A percentile compares a stretch with the other conserved stretches of the same genome.
Evolutionary conservation across 75 land plant species (phyloP).

Genomic region (Pseudotsuga menziesii): DNA sequence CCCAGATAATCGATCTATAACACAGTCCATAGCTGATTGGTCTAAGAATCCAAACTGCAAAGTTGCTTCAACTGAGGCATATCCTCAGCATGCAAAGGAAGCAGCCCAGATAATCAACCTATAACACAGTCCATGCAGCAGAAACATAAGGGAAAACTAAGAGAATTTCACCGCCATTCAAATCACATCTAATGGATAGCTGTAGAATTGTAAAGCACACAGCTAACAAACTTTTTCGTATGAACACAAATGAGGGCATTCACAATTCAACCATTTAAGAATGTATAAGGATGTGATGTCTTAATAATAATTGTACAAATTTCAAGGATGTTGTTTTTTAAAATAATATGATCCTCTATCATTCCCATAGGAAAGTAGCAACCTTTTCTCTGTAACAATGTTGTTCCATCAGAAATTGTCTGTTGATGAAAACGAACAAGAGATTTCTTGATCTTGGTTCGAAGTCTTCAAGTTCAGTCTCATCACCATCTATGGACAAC

Average conservation of each 20-base stretch:
- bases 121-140: neutral
- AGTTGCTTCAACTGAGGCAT: neutral
- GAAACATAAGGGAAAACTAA: neutral
- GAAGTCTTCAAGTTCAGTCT: neutral
- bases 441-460: slow-evolving; percentile 6
- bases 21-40: too few relatives aligned
- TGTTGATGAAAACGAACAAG: neutral
- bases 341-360: neutral
- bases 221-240: neutral
- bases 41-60: too few relatives aligned
- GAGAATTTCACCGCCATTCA: neutral
- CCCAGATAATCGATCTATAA: neutral
- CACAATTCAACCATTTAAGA: neutral
- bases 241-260: neutral
- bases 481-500: neutral
- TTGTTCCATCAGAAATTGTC: slow-evolving; percentile 1
- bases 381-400: neutral
- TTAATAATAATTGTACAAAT: neutral
- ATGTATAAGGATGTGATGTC: neutral
- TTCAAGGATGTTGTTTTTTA: neutral
- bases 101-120: neutral
- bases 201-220: neutral
- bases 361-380: slow-evolving; percentile 1
- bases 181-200: neutral
- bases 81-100: neutral